Percentiles rank a stretch among this genome's conserved stretches.
Evolutionary conservation across 306 rosid genomes (phyloP).

Genomic region (Calophaca sinica): DNA sequence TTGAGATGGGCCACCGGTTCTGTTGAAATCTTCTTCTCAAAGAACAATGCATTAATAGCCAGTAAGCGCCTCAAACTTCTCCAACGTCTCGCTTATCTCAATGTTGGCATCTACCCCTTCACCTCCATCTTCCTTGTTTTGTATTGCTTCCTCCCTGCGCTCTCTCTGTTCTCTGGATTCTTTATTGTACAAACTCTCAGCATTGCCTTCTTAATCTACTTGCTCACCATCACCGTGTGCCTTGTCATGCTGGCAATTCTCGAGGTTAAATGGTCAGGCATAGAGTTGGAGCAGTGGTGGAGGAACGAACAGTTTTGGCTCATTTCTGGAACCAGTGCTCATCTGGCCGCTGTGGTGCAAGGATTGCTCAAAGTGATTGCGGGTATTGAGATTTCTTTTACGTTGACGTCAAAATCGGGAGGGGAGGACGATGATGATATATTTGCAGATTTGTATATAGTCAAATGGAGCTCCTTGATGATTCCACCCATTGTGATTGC

Average conservation of each 20-base stretch:
- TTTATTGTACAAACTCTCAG: slow-evolving; percentile 59
- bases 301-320: slow-evolving; percentile 69
- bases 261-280: slow-evolving; percentile 61
- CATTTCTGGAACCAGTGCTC: slow-evolving; percentile 62
- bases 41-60: slow-evolving; percentile 57
- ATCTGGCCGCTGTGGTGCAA: slow-evolving; percentile 60
- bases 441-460: slow-evolving; percentile 58
- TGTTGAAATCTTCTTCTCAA: slow-evolving; percentile 64
- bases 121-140: slow-evolving; percentile 61
- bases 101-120: slow-evolving; percentile 64
- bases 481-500: slow-evolving; percentile 62
- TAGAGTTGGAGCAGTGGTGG: slow-evolving; percentile 65
- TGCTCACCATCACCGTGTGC: slow-evolving; percentile 56
- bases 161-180: slow-evolving; percentile 54
- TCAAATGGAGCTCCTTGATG: slow-evolving; percentile 61
- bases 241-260: slow-evolving; percentile 47
- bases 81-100: slow-evolving; percentile 61
- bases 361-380: slow-evolving; percentile 62
- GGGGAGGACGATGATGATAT: slow-evolving; percentile 52
- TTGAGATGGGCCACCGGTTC: slow-evolving; percentile 71
- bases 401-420: slow-evolving; percentile 52
- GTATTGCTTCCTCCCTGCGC: slow-evolving; percentile 67
- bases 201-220: slow-evolving; percentile 53
- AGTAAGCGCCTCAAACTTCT: slow-evolving; percentile 48
- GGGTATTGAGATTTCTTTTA: slow-evolving; percentile 63